phyloP scores from a whole-genome alignment of 192 early-diverging fungal species.

The Backusella parvicylindrica region DNA sequence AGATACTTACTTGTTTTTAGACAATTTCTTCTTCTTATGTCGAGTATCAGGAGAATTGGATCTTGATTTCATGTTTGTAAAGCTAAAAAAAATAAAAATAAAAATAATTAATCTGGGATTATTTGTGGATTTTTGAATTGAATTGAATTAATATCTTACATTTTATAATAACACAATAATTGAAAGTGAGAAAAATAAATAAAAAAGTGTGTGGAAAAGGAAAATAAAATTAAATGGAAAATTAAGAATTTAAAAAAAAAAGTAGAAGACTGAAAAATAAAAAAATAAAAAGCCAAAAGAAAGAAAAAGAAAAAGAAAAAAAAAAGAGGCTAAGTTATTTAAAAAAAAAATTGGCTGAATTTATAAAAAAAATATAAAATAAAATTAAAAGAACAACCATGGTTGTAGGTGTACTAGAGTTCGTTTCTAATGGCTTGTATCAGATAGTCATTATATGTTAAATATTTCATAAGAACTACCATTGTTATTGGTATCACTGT shows the following conservation, averaged over 20 bases:
- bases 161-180: too few species aligned
- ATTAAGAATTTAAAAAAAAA: neutral
- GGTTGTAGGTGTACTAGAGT: neutral
- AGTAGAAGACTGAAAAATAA: neutral
- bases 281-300: too few species aligned
- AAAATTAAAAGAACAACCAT: neutral
- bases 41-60: neutral
- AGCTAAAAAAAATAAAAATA: neutral
- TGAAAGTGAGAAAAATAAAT: neutral
- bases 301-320: neutral
- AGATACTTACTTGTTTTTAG: neutral
- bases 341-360: neutral
- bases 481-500: neutral
- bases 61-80: neutral
- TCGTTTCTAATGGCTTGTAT: neutral
- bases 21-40: neutral
- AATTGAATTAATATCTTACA: too few species aligned
- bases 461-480: neutral
- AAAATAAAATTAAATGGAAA: neutral
- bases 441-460: neutral
- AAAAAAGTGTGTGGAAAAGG: neutral
- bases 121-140: neutral
- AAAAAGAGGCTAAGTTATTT: neutral
- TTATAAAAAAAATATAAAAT: neutral
- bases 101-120: neutral